Base-by-base conservation (phyloP, 1,284 basidiomycete species). In the Ceratobasidium sp. region DNA sequence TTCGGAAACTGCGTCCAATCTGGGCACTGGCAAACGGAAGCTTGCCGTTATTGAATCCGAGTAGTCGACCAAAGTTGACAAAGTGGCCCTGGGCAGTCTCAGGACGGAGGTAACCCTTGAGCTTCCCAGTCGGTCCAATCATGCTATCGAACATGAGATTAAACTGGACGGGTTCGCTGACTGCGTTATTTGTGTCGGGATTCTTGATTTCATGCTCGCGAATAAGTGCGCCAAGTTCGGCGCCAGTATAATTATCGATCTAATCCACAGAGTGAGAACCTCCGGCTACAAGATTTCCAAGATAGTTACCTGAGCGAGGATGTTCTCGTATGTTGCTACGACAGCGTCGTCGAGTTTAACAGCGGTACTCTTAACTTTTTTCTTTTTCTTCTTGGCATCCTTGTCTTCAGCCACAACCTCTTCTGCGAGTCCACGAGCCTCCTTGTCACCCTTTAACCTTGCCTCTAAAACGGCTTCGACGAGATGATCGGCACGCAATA, bases 1-100 rank as follows among this genome's bases (percentile, higher is more conserved):
- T 99, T 75, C 97, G 89, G 89, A 99, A 99, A 36, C 93, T 90
- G 76, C 93, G 91, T 71, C 97, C 97, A 77, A 99, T 94, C 82
- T 98, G 96, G 1, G 97, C 97, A 70, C 94, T 97, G 14, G 97
- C 97, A 79, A 99, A 99, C 1, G 97, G 97, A 28, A 99, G 85
- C 46, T 92, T 90, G 43, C 94, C 94, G 80, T 98, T 97, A 86
- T 99, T 99, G 86, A 97, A 99, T 72, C 98, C 97, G 76, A 98
- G 91, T 41, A 99, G 86, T 52, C 97, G 92, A 76, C 91, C 90
- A 85, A 99, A 99, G 87, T 99, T 99, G 81, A 98, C 89, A 86
- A 99, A 99, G 83, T 99, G 97, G 72, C 97, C 96, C 81, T 99
- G 97, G 0, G 97, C 97, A 0, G 97, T 99, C 82, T 99, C 97